These are phyloP conservation scores for Triangularia setosa DNA, from an alignment of 2,329 filamentous ascomycete genomes.

Conservation along the genomic window DNA sequence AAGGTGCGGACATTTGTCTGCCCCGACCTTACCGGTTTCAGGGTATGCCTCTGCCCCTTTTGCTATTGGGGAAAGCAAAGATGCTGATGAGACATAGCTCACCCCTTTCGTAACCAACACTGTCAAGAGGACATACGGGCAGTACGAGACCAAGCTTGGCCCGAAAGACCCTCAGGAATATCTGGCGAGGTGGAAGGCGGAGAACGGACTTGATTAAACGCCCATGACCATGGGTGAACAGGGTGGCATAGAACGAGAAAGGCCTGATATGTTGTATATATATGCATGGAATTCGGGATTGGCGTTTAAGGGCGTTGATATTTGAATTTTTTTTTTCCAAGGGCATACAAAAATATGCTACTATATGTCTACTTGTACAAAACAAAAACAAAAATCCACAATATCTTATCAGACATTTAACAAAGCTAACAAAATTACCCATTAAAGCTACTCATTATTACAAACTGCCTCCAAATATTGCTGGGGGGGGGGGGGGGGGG, in stretches of 20 bases:
- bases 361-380: slow-evolving; percentile 10
- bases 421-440: neutral
- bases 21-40: slow-evolving; percentile 67
- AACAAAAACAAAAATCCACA: neutral
- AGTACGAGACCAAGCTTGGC: slow-evolving; percentile 49
- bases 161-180: slow-evolving; percentile 60
- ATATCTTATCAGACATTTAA: neutral
- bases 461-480: neutral
- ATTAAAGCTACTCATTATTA: neutral
- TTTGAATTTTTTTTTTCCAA: neutral
- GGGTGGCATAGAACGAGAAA: neutral
- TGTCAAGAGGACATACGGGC: slow-evolving; percentile 50
- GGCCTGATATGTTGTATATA: neutral
- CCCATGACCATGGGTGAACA: neutral
- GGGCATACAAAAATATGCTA: neutral
- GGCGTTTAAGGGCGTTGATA: neutral
- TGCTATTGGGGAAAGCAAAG: too few relatives aligned
- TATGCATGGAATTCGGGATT: neutral
- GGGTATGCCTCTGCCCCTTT: slow-evolving; percentile 48
- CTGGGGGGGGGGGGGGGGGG: too few relatives aligned
- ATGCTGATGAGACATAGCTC: slow-evolving; percentile 48
- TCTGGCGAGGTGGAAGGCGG: slow-evolving; percentile 62
- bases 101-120: slow-evolving; percentile 71
- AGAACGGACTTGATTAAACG: slow-evolving; percentile 58
- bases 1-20: slow-evolving; percentile 91